A percentile compares a stretch with the other conserved stretches of the same genome.
Evolutionary conservation across 768 basidiomycete genomes (phyloP).

Genomic region (Trametes maxima): DNA sequence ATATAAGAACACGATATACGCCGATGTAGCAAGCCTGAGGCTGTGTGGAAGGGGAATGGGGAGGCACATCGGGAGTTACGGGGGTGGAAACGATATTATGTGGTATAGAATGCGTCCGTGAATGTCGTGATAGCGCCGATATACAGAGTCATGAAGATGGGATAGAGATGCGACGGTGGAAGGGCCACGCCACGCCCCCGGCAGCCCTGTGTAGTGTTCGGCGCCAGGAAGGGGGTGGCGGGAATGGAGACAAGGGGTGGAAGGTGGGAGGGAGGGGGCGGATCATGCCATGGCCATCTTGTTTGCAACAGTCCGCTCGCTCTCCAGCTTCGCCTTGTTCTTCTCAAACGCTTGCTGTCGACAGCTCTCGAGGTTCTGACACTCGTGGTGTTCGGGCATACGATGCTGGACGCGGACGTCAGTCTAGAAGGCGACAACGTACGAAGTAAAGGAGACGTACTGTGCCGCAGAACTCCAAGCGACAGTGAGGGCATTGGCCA

Average conservation of each 20-base stretch:
- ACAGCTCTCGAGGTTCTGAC: constrained; percentile 82
- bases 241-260: constrained; percentile 2
- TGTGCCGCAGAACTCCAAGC: constrained; percentile 72
- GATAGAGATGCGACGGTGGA: constrained; percentile 18
- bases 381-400: constrained; percentile 86
- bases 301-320: constrained; percentile 82
- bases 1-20: constrained; percentile 23
- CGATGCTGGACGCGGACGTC: constrained; percentile 61
- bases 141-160: constrained; percentile 17
- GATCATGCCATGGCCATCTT: constrained; percentile 81
- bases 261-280: constrained; percentile 8
- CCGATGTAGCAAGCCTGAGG: constrained; percentile 17
- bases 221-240: constrained; percentile 12
- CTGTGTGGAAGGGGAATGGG: constrained; percentile 4
- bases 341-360: constrained; percentile 84
- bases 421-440: constrained; percentile 4
- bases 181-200: constrained; percentile 23
- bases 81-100: constrained; percentile 20
- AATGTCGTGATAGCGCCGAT: constrained; percentile 29
- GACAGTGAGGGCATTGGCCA: constrained; percentile 83
- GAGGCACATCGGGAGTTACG: constrained; percentile 23
- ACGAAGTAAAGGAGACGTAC: constrained; percentile 46
- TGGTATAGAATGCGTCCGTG: constrained; percentile 33
- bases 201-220: constrained; percentile 9
- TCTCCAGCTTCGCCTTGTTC: constrained; percentile 87